Conservation (phyloP, 257 asterid species). For the Petrea volubilis region DNA sequence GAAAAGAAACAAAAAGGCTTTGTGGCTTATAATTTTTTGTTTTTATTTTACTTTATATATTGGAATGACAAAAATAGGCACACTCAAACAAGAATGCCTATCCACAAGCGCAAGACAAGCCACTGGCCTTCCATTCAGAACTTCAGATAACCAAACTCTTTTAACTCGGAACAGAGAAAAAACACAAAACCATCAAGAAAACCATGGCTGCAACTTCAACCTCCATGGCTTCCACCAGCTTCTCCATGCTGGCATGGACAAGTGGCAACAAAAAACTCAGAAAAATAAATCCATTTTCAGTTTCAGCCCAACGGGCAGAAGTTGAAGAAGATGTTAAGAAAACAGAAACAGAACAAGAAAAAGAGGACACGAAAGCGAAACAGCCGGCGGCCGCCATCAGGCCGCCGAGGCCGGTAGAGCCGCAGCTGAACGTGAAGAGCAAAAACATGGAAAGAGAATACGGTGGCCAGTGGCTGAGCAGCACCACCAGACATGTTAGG, state of each 20-base stretch:
- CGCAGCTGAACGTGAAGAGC: constrained; percentile 66
- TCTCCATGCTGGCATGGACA: constrained; percentile 55
- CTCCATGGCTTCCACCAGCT: constrained; percentile 53
- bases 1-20: neutral
- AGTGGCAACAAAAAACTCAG: constrained; percentile 28
- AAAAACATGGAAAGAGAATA: constrained; percentile 69
- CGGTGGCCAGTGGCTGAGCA: constrained; percentile 89
- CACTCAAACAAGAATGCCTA: constrained; percentile 17
- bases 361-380: constrained; percentile 13
- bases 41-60: neutral
- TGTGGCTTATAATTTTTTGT: neutral
- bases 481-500: constrained; percentile 79
- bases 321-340: constrained; percentile 35
- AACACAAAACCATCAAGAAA: neutral
- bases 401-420: constrained; percentile 63
- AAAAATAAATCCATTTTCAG: constrained; percentile 33
- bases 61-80: constrained; percentile 1
- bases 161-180: neutral
- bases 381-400: constrained; percentile 22
- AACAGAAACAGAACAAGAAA: constrained; percentile 31
- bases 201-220: constrained; percentile 70
- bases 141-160: neutral
- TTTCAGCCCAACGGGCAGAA: constrained; percentile 57
- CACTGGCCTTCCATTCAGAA: constrained; percentile 8
- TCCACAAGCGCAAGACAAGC: constrained; percentile 31